Evolutionary conservation across 2,329 filamentous ascomycete genomes (phyloP), one percentile per base, ranked within the genome.

Genomic region (Xylariaceae sp.): DNA sequence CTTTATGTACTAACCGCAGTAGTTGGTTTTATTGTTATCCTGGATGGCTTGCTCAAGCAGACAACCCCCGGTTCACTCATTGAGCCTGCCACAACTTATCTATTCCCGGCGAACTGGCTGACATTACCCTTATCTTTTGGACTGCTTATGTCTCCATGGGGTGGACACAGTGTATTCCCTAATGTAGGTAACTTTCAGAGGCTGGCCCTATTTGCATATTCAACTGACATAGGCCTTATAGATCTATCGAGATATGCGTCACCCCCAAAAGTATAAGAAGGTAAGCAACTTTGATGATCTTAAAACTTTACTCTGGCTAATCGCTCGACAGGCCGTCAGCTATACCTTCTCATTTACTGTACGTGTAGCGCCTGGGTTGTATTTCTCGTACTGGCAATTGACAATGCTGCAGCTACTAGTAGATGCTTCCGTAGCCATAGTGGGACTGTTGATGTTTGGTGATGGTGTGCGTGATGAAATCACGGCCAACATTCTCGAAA

Each of bases 401-500:
- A 67, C 43, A 6, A 4, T 6, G 14, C 33, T 14, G 29, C 53
- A 90, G 86, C 94, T 91, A 72, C 70, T 91, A 17, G 82, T 98
- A 11, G 94, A 98, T 72, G 82, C 88, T 23, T 83, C 87, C 41
- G 92, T 96, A 71, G 93, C 92, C 23, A 83, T 95, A 40, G 85
- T 90, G 9, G 94, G 95, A 34, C 84, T 95, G 56, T 82, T 97
- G 63, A 98, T 99, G 94, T 99, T 97, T 73, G 94, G 94, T 59
- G 90, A 96, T 65, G 82, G 79, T n/a, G 91, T 96, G 51, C 84
- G 83, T 54, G 93, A 96, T 62, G 92, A 96, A 73, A 88, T 98
- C 71, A 97, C 95, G 0, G 89, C 89, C 68, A 98, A 96, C 75
- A 88, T 99, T 58, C 84, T 98, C 63, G 79, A 83, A 49, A 89